Evolutionary conservation across 495 filamentous ascomycete genomes (phyloP).

Genomic region (Podospora conica): DNA sequence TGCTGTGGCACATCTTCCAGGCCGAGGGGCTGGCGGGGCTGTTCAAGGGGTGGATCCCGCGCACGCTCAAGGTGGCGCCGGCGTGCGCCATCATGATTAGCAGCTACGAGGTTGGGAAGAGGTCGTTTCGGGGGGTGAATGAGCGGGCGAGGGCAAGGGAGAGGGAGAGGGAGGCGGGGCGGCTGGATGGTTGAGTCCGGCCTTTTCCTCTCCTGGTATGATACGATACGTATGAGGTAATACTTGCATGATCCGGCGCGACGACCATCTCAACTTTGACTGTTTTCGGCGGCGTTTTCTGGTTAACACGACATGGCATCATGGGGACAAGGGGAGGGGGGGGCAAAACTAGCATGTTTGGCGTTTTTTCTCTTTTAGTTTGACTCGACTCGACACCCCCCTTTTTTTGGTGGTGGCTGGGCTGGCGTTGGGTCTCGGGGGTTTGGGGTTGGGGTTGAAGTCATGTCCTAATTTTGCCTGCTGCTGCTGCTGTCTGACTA

Average conservation of each 20-base stretch:
- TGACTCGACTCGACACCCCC: background rate
- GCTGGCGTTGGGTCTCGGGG: background rate
- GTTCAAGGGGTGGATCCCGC: constrained; percentile 83
- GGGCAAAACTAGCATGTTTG: constrained; percentile 18
- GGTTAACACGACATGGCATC: too few relatives aligned
- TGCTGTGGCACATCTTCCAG: constrained; percentile 81
- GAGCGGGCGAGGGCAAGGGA: constrained; percentile 44
- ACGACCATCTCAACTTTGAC: background rate
- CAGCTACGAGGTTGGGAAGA: constrained; percentile 93
- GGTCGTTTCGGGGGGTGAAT: constrained; percentile 73
- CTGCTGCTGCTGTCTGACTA: background rate
- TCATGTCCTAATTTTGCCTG: too few relatives aligned
- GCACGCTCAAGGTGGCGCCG: constrained; percentile 90
- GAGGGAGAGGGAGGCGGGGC: background rate
- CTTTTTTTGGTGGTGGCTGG: background rate
- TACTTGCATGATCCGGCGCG: background rate
- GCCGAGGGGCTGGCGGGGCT: constrained; percentile 75
- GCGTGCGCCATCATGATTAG: constrained; percentile 99
- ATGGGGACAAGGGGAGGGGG: background rate
- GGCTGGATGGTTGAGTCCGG: background rate
- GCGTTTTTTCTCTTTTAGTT: constrained; percentile 12
- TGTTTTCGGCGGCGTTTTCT: background rate
- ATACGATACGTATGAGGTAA: too few relatives aligned
- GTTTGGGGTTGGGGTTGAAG: background rate
- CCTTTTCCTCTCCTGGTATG: background rate